Base-by-base conservation (phyloP, 805 yeast species). In the Schwanniomyces yamadae region DNA sequence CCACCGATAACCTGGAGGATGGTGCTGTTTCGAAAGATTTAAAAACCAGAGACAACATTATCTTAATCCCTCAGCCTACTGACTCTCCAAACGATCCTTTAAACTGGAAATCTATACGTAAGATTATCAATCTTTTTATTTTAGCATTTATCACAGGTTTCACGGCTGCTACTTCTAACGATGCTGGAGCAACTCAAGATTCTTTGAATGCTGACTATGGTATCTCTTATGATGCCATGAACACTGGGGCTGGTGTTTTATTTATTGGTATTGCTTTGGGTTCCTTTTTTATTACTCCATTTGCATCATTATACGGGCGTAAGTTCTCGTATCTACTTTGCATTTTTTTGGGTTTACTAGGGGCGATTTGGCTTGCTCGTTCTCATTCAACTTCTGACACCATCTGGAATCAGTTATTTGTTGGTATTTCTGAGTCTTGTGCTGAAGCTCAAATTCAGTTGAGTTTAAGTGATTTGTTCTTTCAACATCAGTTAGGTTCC, bases 151-250 rank as follows among this genome's bases (percentile, higher is more conserved):
- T 71, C 25, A 70, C 76, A 0, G 75, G 69, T 0, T 65, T 71
- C 34, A 63, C 76, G 0, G 73, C 77, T 3, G 79, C 78, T 2
- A 56, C 72, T n/a, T 58, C 76, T 17, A 73, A 73, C 48, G 69
- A 66, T 47, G 73, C 77, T 13, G 70, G 74, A 13, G 66, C 76
- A 1, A 63, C 70, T 3, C 75, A 70, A 34, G 77, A 69, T 41
- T 57, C 69, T 1, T 56, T 73, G 16, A 71, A 73, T 45, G 63
- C 50, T 16, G 28, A 50, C 3, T 71, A 71, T 33, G 69, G 67
- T 3, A 63, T 73, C 33, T 58, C 70, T 11, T 73, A 73, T 45
- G 66, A 57, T 33, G 61, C 72, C 16, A 65, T 72, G 62, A 73
- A 73, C 49, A 59, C 71, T 13, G 72, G 77, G 2, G 75, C 78